Percentiles rank a stretch among this genome's conserved stretches.
Evolutionary conservation across 2,329 filamentous ascomycete genomes (phyloP).

Genomic region (Ophiosphaerella korrae): DNA sequence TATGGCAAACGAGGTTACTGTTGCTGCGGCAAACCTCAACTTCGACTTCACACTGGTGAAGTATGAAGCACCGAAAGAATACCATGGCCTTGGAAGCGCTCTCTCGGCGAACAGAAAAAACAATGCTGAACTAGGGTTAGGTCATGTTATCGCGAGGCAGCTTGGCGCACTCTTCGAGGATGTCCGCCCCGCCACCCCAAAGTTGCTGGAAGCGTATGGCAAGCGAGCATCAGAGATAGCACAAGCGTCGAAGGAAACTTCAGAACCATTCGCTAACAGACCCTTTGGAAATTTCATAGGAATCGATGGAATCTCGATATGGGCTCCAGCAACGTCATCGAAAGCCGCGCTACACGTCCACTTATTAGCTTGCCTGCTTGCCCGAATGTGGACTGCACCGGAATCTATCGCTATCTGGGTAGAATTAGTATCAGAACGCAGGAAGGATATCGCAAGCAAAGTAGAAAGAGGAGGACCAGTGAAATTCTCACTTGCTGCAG

Average conservation of each 20-base stretch:
- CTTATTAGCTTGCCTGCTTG: slow-evolving; percentile 48
- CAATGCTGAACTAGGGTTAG: slow-evolving; percentile 11
- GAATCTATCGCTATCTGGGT: slow-evolving; percentile 45
- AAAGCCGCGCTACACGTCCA: slow-evolving; percentile 35
- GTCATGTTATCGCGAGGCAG: slow-evolving; percentile 13
- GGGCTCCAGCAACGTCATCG: slow-evolving; percentile 34
- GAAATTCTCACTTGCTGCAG: background rate
- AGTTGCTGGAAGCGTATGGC: slow-evolving; percentile 13
- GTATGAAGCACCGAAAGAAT: slow-evolving; percentile 16
- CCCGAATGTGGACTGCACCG: slow-evolving; percentile 30
- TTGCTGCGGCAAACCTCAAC: slow-evolving; percentile 20
- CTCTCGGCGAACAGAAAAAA: slow-evolving; percentile 6
- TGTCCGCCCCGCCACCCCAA: slow-evolving; percentile 6
- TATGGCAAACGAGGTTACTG: slow-evolving; percentile 11
- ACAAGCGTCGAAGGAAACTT: background rate
- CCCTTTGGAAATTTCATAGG: slow-evolving; percentile 15
- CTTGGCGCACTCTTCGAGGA: slow-evolving; percentile 17
- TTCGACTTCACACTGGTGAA: slow-evolving; percentile 22
- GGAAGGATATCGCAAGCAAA: slow-evolving; percentile 5
- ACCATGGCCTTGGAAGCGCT: background rate
- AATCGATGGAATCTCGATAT: slow-evolving; percentile 21
- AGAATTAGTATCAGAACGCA: slow-evolving; percentile 34
- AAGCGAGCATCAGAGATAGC: slow-evolving; percentile 15
- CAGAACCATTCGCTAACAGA: background rate
- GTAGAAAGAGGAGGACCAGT: background rate